Evolutionary conservation across 2,329 filamentous ascomycete species (phyloP), one percentile per base, ranked within the genome.

Genomic region (Ophiostoma angusticollis): DNA sequence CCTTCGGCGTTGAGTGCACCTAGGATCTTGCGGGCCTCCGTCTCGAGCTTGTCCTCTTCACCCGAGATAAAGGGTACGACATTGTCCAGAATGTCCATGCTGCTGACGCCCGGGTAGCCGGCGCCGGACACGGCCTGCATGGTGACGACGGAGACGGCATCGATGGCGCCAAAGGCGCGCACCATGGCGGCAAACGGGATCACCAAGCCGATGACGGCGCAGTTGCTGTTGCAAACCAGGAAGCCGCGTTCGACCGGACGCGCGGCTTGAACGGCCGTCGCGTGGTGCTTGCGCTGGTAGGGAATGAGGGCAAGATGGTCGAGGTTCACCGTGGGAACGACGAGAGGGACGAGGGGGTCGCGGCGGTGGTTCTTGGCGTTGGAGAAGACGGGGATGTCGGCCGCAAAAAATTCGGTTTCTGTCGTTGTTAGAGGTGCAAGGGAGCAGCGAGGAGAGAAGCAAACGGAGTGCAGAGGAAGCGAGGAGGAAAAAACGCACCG

Each of bases 361-460:
- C 80, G 80, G 52, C 91, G 82, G 71, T 94, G 85, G 73, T 95
- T 96, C 64, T 95, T 95, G 37, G 91, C 87, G 61, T 96, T 98
- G 53, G 86, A 94, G 68, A 98, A 96, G 58, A 95, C 82, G 53
- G 84, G 78, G 37, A 95, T 76, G 54, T 94, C 79, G 45, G 85
- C 80, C 56, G 80, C 81, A 54, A 93, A 72, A 60, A 96, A 96
- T 50, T 83, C 83, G 73, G 84, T 84, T 61, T 96, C 87, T 87
- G 52, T n/a, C n/a, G n/a, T n/a, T n/a, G n/a, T n/a, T n/a, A n/a
- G n/a, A n/a, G 17, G 16, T 25, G 27, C 18, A 29, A 3, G 29
- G 9, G 4, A 31, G 28, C 13, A 14, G 14, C 11, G n/a, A 16
- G 28, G 33, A 19, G 23, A 13, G n/a, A n/a, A n/a, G n/a, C n/a